Percentiles rank a stretch among this genome's conserved stretches.
Evolutionary conservation across 257 asterid genomes (phyloP).

Genomic region (Solanum appendiculatum): DNA sequence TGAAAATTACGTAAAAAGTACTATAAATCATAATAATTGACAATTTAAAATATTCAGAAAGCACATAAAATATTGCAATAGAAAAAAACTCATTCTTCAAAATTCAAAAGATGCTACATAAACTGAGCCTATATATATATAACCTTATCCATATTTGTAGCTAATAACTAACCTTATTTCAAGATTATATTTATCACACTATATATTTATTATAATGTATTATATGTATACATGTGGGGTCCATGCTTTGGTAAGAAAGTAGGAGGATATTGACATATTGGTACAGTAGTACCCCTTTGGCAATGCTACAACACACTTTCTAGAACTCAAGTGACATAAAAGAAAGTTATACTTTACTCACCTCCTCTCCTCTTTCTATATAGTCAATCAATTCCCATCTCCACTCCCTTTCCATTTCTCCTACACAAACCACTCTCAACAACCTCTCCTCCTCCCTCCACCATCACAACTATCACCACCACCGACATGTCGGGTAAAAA

Average conservation of each 20-base stretch:
- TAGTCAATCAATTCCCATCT: not conserved
- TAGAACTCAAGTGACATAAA: not conserved
- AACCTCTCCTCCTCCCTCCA: not conserved
- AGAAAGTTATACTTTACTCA: not conserved
- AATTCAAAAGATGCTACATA: not conserved
- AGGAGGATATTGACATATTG: not conserved
- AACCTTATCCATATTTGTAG: not conserved
- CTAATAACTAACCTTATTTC: not conserved
- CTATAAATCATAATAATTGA: not conserved
- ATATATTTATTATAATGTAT: too few species aligned
- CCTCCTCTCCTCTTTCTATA: not conserved
- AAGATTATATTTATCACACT: not conserved
- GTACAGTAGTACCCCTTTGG: not conserved
- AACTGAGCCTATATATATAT: not conserved
- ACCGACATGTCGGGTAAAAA: constrained; percentile 41
- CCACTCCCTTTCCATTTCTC: not conserved
- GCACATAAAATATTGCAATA: not conserved
- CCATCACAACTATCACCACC: not conserved
- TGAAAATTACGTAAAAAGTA: not conserved
- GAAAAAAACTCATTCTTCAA: not conserved
- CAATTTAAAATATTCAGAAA: not conserved
- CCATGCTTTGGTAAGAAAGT: not conserved
- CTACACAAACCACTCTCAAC: not conserved
- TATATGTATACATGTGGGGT: not conserved
- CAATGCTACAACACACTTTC: not conserved